Evolutionary conservation across 306 rosid species (phyloP), one percentile per base, ranked within the genome.

Genomic region (Trifolium subterraneum): DNA sequence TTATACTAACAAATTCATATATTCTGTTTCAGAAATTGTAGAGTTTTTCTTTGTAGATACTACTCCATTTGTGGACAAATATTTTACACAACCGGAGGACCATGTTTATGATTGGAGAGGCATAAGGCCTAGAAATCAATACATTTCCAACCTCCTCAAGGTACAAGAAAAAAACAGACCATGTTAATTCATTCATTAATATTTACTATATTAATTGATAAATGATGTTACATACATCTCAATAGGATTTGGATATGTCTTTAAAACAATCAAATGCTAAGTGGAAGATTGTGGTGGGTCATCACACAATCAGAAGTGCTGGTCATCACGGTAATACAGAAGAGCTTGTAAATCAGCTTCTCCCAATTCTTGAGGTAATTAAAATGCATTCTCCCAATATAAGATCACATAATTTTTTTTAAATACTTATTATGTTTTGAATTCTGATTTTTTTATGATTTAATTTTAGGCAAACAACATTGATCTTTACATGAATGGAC

Each of bases 41-140:
- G 92, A 92, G 2, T 76, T 93, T 59, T 85, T 88, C 85, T 88
- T 93, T 56, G 89, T 93, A 77, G 98, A 93, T 71, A 93, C 96
- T 4, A 93, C 92, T 50, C 96, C 98, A 8, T 83, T 93, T 44
- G 86, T 82, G 33, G 87, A 93, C 7, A 51, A 77, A 2, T 90
- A 93, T 70, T 88, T 88, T 41, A 72, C 79, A 4, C 7, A 86
- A 20, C 91, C 96, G 2, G 2, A 23, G 29, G 81, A 72, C 0
- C 45, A 79, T 3, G 77, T 71, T 11, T 90, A 93, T 55, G 98
- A 88, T 66, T 93, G 98, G 96, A 84, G 79, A 12, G 96, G 89
- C 19, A 41, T 87, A 31, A 8, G 41, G 7, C 91, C 91, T 8
- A 80, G 87, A 50, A 16, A 73, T n/a, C 25, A 23, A 16, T 93